A percentile compares a stretch with the other conserved stretches of the same genome.
Evolutionary conservation across 2,329 filamentous ascomycete genomes (phyloP).

Genomic region (Colletotrichum shisoi): DNA sequence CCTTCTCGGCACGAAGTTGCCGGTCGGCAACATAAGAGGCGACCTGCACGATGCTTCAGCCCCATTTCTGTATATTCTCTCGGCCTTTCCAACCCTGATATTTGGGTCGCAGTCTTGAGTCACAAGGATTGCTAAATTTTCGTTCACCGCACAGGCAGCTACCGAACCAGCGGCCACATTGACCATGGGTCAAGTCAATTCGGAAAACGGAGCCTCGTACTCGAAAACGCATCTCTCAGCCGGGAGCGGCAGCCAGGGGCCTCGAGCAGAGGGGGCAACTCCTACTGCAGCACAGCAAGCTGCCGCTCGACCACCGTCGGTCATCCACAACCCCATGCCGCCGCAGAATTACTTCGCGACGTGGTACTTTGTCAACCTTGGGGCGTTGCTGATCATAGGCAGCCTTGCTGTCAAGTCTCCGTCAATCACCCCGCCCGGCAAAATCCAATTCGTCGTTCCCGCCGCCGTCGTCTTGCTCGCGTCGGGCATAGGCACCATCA

Average conservation of each 20-base stretch:
- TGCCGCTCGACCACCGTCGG: background rate
- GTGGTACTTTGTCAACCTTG: background rate
- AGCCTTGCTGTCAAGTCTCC: background rate
- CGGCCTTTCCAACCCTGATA: background rate
- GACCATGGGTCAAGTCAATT: background rate
- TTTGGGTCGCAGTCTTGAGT: background rate
- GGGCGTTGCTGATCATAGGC: background rate
- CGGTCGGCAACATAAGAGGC: background rate
- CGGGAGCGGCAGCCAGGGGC: background rate
- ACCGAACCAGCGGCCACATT: background rate
- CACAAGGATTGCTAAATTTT: background rate
- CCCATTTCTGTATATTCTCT: background rate
- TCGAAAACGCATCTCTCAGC: background rate
- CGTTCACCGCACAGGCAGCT: background rate
- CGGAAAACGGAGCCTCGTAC: background rate
- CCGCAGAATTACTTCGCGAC: background rate
- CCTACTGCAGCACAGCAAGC: background rate
- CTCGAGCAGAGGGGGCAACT: background rate
- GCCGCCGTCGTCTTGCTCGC: background rate
- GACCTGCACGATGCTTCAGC: background rate
- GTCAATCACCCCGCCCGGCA: background rate
- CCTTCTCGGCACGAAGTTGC: background rate
- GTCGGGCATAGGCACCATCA: background rate
- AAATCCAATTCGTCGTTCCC: background rate
- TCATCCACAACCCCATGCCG: background rate